phyloP scores from a whole-genome alignment of 1,139 yeast species.

The Scheffersomyces illinoinensis region DNA sequence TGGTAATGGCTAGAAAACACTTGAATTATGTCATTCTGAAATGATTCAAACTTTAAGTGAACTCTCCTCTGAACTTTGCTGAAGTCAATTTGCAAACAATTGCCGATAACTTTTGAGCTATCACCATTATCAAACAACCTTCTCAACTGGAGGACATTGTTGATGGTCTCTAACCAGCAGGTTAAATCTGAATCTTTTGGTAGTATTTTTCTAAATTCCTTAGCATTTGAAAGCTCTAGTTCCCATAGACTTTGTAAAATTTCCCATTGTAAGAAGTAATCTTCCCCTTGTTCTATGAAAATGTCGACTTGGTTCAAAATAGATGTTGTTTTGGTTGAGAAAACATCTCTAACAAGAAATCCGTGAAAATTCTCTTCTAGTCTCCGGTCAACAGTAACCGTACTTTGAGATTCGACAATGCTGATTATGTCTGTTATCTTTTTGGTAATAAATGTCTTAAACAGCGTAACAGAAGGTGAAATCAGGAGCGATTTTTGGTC shows the following conservation, averaged over 20 bases:
- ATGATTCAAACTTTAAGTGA: conserved; percentile 54
- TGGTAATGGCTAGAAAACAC: conserved; percentile 43
- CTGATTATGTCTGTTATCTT: neutral
- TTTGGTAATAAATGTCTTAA: neutral
- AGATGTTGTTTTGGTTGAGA: neutral
- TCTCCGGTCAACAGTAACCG: neutral
- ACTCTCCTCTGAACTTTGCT: conserved; percentile 57
- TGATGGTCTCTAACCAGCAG: conserved; percentile 50
- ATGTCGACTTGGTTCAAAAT: conserved; percentile 19
- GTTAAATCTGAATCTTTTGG: conserved; percentile 29
- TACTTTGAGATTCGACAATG: conserved; percentile 1
- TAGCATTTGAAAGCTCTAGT: conserved; percentile 21
- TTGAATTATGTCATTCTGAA: conserved; percentile 52
- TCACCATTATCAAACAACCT: conserved; percentile 54
- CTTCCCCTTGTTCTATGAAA: conserved; percentile 23
- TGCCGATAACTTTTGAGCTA: conserved; percentile 35
- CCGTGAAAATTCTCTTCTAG: neutral
- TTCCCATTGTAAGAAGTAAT: conserved; percentile 53
- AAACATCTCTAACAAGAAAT: neutral
- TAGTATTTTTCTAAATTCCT: conserved; percentile 22
- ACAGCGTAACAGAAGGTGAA: conserved; percentile 20
- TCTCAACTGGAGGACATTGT: conserved; percentile 48
- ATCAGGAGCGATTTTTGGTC: conserved; percentile 46
- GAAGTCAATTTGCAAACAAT: conserved; percentile 41
- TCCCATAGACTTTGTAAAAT: conserved; percentile 64